A percentile compares a stretch with the other conserved stretches of the same genome.
Conservation (phyloP, 2,329 filamentous ascomycete species). For the Verticillium alfalfae region DNA sequence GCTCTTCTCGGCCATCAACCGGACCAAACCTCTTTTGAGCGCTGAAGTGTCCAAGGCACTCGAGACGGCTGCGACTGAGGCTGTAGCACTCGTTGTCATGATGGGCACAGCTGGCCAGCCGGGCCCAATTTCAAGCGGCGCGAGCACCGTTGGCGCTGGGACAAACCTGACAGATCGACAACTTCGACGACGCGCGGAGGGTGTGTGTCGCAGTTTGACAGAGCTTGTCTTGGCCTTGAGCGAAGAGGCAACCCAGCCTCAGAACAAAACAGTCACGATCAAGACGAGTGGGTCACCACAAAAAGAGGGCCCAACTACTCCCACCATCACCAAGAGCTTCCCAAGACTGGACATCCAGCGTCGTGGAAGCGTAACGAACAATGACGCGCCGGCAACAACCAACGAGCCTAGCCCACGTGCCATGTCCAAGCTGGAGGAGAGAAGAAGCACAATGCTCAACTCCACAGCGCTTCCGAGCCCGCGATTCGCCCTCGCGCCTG, state of each 20-base stretch:
- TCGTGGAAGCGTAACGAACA: constrained; percentile 33
- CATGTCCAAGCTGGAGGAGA: constrained; percentile 48
- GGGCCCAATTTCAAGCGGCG: constrained; percentile 61
- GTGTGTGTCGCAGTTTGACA: constrained; percentile 85
- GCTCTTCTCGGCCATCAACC: constrained; percentile 73
- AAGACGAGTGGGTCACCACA: constrained; percentile 15
- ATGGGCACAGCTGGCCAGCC: constrained; percentile 68
- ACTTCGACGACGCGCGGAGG: constrained; percentile 83
- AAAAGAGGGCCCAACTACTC: constrained; percentile 30
- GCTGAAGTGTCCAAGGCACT: constrained; percentile 72
- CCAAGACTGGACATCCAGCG: constrained; percentile 27
- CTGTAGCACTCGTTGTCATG: constrained; percentile 70
- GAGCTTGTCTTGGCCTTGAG: constrained; percentile 84
- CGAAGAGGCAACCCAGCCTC: constrained; percentile 40
- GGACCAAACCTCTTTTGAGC: constrained; percentile 65
- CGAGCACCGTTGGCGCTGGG: constrained; percentile 53
- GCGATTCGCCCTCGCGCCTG: constrained; percentile 32
- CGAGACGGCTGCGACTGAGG: constrained; percentile 77
- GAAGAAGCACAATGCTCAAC: constrained; percentile 40
- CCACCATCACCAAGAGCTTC: constrained; percentile 37
- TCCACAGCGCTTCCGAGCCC: constrained; percentile 40
- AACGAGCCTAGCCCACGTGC: constrained; percentile 39
- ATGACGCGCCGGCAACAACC: constrained; percentile 28
- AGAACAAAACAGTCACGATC: constrained; percentile 21
- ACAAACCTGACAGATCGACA: constrained; percentile 69